phyloP scores from a whole-genome alignment of 305 asterid genomes.

The Fraxinus greggii region DNA sequence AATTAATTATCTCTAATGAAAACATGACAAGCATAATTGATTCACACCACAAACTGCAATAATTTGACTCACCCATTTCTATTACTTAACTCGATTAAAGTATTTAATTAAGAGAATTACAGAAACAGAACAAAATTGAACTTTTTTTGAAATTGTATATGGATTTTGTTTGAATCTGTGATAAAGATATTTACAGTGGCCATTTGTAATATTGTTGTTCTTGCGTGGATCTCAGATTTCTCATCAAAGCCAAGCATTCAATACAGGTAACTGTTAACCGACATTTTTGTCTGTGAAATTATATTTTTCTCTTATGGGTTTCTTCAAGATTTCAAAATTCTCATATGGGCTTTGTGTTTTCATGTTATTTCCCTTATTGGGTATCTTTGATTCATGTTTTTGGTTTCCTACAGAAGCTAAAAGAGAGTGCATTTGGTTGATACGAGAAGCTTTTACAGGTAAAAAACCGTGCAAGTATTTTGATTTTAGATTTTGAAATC shows the following conservation, averaged over 20 bases:
- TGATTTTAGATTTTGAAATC: background rate
- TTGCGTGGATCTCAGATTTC: slow-evolving; percentile 60
- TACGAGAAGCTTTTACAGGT: slow-evolving; percentile 24
- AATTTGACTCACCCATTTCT: slow-evolving; percentile 27
- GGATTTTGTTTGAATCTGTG: background rate
- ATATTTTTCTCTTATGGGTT: slow-evolving; percentile 10
- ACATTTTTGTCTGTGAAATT: slow-evolving; percentile 35
- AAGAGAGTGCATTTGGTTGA: slow-evolving; percentile 21
- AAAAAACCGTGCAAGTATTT: background rate
- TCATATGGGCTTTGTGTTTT: slow-evolving; percentile 10
- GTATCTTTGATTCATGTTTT: slow-evolving; percentile 13
- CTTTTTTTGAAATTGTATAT: background rate
- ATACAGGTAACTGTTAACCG: slow-evolving; percentile 54
- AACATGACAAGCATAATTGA: slow-evolving; percentile 23
- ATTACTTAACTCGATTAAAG: background rate
- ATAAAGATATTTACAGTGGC: background rate
- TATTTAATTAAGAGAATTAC: background rate
- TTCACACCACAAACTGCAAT: slow-evolving; percentile 21
- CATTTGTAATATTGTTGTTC: background rate
- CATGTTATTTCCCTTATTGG: slow-evolving; percentile 8
- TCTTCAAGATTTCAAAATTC: slow-evolving; percentile 1
- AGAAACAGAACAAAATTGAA: background rate
- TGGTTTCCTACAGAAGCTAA: slow-evolving; percentile 17
- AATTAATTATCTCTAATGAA: slow-evolving; percentile 27
- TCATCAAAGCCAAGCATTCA: slow-evolving; percentile 24